Evolutionary conservation across 2,329 filamentous ascomycete species (phyloP).

Genomic region (Emydomyces testavorans): DNA sequence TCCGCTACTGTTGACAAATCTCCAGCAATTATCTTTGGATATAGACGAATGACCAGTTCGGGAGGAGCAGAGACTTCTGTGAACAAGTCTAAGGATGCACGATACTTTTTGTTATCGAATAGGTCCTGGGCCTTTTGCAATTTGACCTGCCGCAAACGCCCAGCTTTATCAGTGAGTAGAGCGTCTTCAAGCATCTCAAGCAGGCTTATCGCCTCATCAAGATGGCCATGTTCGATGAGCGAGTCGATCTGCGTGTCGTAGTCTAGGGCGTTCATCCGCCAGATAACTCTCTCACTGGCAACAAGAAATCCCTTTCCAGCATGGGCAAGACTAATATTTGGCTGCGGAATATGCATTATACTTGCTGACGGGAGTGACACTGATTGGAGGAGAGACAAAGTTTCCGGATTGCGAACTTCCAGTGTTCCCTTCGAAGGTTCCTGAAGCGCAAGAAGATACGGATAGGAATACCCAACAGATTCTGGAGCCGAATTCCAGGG

Average conservation of each 20-base stretch:
- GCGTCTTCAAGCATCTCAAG: constrained; percentile 87
- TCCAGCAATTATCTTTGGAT: constrained; percentile 72
- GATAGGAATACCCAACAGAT: constrained; percentile 89
- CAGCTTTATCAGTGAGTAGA: constrained; percentile 67
- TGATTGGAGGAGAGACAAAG: constrained; percentile 75
- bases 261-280: constrained; percentile 88
- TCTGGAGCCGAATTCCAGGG: constrained; percentile 84
- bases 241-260: constrained; percentile 85
- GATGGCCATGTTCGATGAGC: constrained; percentile 58
- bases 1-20: constrained; percentile 55
- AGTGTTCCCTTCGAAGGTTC: constrained; percentile 69
- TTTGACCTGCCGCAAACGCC: constrained; percentile 71
- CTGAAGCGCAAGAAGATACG: constrained; percentile 81
- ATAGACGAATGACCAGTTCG: constrained; percentile 73
- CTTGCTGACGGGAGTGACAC: constrained; percentile 71
- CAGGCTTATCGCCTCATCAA: constrained; percentile 87
- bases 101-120: constrained; percentile 72
- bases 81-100: constrained; percentile 79
- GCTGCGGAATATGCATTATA: constrained; percentile 81
- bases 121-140: constrained; percentile 80
- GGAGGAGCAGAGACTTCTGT: constrained; percentile 82
- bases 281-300: constrained; percentile 78
- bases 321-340: constrained; percentile 86
- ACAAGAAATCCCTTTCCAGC: constrained; percentile 93
- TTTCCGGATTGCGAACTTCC: constrained; percentile 87